These are phyloP conservation scores for Tylopilus sp. DNA, from an alignment of 1,284 basidiomycete species.

Conservation along the genomic window DNA sequence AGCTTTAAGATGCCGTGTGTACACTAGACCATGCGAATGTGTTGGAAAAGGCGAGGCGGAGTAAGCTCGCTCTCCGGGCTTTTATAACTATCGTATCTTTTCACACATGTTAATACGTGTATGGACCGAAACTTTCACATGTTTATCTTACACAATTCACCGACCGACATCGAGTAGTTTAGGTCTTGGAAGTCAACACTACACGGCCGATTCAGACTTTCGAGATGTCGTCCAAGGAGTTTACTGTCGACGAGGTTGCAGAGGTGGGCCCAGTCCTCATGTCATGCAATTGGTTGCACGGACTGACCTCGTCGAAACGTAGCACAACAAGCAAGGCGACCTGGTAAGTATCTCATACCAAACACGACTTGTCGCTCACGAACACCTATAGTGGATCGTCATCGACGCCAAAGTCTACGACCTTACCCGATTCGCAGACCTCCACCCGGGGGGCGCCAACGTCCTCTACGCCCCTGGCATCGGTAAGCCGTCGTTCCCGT, in stretches of 20 bases:
- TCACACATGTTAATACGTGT: not conserved
- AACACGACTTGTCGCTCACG: constrained; percentile 3
- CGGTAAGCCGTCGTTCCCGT: constrained; percentile 29
- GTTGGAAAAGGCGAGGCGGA: not conserved
- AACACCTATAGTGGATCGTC: constrained; percentile 51
- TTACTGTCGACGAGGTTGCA: constrained; percentile 50
- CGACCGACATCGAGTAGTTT: no score
- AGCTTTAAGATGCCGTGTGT: constrained; percentile 20
- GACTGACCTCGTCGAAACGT: constrained; percentile 1
- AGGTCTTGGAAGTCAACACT: not conserved
- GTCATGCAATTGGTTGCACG: no score
- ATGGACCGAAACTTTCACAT: no score
- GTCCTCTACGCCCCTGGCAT: constrained; percentile 46
- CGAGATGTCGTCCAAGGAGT: constrained; percentile 37
- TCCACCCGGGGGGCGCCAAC: constrained; percentile 66
- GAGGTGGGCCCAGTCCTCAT: constrained; percentile 37
- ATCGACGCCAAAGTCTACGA: constrained; percentile 69
- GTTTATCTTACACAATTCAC: not conserved
- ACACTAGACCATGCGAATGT: not conserved
- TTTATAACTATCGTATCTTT: constrained; percentile 3
- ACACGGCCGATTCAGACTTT: not conserved
- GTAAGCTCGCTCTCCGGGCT: not conserved
- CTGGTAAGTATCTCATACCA: constrained; percentile 41
- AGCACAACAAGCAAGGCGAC: constrained; percentile 79
- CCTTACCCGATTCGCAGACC: constrained; percentile 54